These are phyloP conservation scores for Entomortierella beljakovae DNA, from an alignment of 192 early-diverging fungal species.

Conservation along the genomic window DNA sequence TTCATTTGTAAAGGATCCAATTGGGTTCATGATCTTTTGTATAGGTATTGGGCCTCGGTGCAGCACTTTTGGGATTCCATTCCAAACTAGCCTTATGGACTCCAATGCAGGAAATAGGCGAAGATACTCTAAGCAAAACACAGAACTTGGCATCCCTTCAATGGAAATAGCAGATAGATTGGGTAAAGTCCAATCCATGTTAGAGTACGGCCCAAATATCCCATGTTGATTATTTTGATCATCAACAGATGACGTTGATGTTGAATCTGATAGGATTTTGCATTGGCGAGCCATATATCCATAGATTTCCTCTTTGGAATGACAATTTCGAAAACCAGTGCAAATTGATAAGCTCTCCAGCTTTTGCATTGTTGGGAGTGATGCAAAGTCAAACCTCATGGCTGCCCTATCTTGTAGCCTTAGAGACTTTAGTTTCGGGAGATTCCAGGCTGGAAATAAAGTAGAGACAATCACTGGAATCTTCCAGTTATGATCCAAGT, in stretches of 20 bases:
- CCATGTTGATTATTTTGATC: background rate
- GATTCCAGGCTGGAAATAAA: slow-evolving; percentile 6
- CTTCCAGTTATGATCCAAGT: background rate
- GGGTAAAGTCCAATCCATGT: slow-evolving; percentile 10
- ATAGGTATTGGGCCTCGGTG: background rate
- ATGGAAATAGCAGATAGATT: slow-evolving; percentile 2
- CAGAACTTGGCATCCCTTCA: slow-evolving; percentile 1
- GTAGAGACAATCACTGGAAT: background rate
- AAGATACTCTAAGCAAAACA: slow-evolving; percentile 21
- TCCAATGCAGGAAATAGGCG: slow-evolving; percentile 13
- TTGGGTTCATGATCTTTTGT: background rate
- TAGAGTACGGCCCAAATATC: background rate
- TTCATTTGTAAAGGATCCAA: background rate
- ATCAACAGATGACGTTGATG: background rate
- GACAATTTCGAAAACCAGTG: too few relatives aligned
- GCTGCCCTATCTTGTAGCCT: background rate
- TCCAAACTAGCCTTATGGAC: too few relatives aligned
- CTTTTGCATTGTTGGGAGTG: background rate
- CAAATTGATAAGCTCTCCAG: background rate
- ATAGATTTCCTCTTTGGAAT: background rate
- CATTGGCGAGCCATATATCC: background rate
- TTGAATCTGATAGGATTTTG: background rate
- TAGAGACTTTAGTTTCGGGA: background rate
- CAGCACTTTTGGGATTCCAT: too few relatives aligned
- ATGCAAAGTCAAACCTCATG: background rate